These are phyloP conservation scores for Porcisia deanei DNA, from an alignment of 208 protist species.

Conservation along the genomic window DNA sequence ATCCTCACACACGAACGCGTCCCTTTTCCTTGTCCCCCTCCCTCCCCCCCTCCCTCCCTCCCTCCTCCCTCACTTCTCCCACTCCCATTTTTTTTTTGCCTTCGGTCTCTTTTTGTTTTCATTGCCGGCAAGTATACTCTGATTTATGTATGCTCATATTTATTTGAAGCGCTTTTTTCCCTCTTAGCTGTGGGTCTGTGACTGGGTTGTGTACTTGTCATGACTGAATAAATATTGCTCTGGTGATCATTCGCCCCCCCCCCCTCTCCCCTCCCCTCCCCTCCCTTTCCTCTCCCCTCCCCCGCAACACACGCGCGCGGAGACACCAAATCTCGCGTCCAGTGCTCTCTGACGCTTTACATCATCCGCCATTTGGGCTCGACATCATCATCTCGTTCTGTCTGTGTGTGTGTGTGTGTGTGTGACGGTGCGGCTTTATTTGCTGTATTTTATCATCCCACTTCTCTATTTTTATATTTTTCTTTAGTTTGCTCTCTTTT, in stretches of 20 bases:
- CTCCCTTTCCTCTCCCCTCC: neutral
- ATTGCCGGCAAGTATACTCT: neutral
- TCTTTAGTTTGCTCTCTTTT: conserved; percentile 1
- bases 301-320: too few relatives aligned
- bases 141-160: too few relatives aligned
- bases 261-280: neutral
- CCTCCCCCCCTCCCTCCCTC: neutral
- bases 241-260: conserved; percentile 5
- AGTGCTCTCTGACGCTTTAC: too few relatives aligned
- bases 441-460: neutral
- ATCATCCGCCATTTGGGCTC: too few relatives aligned
- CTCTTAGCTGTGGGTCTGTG: neutral
- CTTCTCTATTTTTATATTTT: too few relatives aligned
- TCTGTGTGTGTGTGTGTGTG: neutral
- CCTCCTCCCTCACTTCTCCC: neutral
- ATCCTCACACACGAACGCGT: neutral
- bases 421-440: neutral
- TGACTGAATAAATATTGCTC: neutral
- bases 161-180: too few relatives aligned
- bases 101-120: neutral
- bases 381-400: too few relatives aligned
- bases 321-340: too few relatives aligned
- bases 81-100: neutral
- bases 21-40: neutral
- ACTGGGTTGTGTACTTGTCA: neutral